phyloP scores from a whole-genome alignment of 1,139 yeast genomes.

The Candida mesenterica region DNA sequence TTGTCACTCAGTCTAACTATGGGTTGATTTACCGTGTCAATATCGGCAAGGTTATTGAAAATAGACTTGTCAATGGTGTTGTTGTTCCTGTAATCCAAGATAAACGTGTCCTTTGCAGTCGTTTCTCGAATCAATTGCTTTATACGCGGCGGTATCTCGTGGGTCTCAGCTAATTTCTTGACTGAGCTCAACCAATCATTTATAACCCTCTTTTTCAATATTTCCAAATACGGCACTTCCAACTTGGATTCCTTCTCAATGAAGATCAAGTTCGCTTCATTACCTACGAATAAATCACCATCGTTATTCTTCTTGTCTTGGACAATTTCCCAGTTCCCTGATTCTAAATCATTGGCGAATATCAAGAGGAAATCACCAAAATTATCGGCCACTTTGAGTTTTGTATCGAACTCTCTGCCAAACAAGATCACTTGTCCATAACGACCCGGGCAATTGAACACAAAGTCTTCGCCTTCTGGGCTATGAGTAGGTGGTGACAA shows the following conservation, averaged over 20 bases:
- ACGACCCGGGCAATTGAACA: not conserved
- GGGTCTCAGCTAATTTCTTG: constrained; percentile 20
- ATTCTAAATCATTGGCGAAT: constrained; percentile 82
- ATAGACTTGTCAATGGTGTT: constrained; percentile 31
- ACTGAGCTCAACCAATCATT: constrained; percentile 33
- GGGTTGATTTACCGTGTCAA: constrained; percentile 14
- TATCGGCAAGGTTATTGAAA: constrained; percentile 22
- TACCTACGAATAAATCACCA: constrained; percentile 58
- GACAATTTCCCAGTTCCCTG: constrained; percentile 68
- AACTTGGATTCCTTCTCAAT: constrained; percentile 46
- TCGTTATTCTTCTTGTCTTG: constrained; percentile 43
- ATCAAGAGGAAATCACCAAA: constrained; percentile 83
- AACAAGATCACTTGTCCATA: constrained; percentile 85
- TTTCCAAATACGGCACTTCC: constrained; percentile 64
- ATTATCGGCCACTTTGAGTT: constrained; percentile 71
- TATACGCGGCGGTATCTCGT: constrained; percentile 5
- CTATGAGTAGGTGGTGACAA: constrained; percentile 60
- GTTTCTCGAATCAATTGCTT: constrained; percentile 25
- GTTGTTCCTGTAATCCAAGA: constrained; percentile 12
- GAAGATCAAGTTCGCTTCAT: constrained; percentile 70
- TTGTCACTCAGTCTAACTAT: not conserved
- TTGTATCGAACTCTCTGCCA: constrained; percentile 87
- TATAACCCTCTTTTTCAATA: constrained; percentile 42
- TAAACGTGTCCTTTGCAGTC: constrained; percentile 16
- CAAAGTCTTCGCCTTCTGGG: not conserved